These are phyloP conservation scores for Anisodus acutangulus DNA, from an alignment of 257 asterid species.

Conservation along the genomic window DNA sequence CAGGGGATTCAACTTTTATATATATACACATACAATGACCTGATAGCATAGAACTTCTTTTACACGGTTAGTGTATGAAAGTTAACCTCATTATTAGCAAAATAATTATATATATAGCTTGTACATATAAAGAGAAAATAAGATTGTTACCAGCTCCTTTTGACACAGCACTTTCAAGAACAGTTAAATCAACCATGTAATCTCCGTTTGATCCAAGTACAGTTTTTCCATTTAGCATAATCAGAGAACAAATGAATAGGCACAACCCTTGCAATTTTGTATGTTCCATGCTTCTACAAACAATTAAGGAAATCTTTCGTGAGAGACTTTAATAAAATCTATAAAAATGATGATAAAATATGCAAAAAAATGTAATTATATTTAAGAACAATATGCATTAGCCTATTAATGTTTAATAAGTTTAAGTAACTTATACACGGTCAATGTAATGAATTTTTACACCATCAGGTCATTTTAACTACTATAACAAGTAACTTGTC, in stretches of 20 bases:
- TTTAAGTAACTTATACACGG: no score
- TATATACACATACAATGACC: no score
- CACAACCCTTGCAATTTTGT: background rate
- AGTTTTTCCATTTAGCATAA: background rate
- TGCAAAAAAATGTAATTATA: background rate
- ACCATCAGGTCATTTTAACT: no score
- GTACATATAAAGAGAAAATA: background rate
- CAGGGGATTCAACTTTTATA: no score
- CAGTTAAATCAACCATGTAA: conserved; percentile 6
- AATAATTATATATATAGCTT: no score
- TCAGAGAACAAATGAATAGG: background rate
- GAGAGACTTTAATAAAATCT: background rate
- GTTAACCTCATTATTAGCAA: background rate
- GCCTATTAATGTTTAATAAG: background rate
- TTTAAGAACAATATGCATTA: no score
- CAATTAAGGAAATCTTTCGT: background rate
- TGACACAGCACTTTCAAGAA: conserved; percentile 24
- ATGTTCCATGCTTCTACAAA: conserved; percentile 1
- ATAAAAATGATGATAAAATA: background rate
- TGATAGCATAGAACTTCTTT: background rate
- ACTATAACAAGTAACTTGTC: no score
- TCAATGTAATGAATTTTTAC: no score
- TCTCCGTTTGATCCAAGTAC: background rate
- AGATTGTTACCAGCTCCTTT: conserved; percentile 29
- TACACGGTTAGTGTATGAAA: background rate